Evolutionary conservation across 2,329 filamentous ascomycete genomes (phyloP).

Genomic region (Paraphoma sp.): DNA sequence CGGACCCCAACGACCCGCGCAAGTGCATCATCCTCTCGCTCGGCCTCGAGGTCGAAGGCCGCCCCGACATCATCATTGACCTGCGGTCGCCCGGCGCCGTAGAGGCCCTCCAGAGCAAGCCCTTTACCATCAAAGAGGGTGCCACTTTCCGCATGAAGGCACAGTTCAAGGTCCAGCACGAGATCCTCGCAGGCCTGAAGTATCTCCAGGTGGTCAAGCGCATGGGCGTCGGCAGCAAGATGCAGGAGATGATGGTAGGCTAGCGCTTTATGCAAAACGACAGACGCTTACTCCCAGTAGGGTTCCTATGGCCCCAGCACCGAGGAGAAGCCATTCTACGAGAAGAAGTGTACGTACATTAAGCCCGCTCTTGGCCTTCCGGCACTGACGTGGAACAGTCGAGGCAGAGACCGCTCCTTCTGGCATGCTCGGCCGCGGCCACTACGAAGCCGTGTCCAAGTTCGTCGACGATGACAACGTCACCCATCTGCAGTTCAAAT

Average conservation of each 20-base stretch:
- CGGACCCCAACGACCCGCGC: constrained; percentile 74
- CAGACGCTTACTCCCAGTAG: constrained; percentile 53
- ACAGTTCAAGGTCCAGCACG: constrained; percentile 93
- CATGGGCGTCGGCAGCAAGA: constrained; percentile 87
- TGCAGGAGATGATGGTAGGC: constrained; percentile 95
- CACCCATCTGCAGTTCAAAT: constrained; percentile 89
- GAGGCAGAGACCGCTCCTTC: constrained; percentile 89
- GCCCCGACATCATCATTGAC: constrained; percentile 86
- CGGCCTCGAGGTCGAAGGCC: constrained; percentile 83
- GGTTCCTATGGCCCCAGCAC: constrained; percentile 95
- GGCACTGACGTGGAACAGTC: constrained; percentile 61
- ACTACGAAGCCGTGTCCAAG: constrained; percentile 87
- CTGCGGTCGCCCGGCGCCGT: constrained; percentile 77
- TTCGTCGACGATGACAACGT: constrained; percentile 97
- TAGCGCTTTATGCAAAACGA: background rate
- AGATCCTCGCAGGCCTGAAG: constrained; percentile 93
- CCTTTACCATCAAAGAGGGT: constrained; percentile 97
- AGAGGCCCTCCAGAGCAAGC: constrained; percentile 81
- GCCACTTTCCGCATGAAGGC: constrained; percentile 93
- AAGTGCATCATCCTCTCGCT: constrained; percentile 94
- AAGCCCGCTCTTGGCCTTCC: background rate
- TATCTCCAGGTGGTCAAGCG: constrained; percentile 95
- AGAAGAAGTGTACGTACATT: constrained; percentile 81
- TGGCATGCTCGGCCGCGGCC: constrained; percentile 86
- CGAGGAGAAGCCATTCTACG: constrained; percentile 81